Conservation (phyloP, 2,329 filamentous ascomycete genomes). For the Cladosporium halotolerans region DNA sequence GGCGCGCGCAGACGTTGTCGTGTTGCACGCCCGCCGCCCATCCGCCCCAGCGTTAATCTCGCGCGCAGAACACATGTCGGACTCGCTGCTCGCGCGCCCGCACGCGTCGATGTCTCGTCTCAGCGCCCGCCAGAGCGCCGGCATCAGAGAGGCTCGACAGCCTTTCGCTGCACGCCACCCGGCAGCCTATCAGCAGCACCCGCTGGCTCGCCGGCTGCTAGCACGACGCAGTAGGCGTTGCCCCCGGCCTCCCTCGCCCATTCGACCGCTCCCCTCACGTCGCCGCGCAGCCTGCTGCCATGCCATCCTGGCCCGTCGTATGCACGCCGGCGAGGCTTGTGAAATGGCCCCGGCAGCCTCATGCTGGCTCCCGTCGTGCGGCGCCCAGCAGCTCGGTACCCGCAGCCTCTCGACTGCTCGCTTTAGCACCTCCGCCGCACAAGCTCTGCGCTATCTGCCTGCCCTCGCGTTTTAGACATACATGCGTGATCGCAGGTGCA, state of each 20-base stretch:
- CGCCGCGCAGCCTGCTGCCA: slow-evolving; percentile 2
- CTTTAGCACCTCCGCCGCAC: neutral
- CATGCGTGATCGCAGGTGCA: neutral
- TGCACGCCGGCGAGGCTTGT: neutral
- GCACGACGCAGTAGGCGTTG: neutral
- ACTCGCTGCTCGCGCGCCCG: neutral
- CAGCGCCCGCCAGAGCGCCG: too few species aligned
- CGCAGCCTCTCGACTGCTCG: slow-evolving; percentile 3
- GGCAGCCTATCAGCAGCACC: too few species aligned
- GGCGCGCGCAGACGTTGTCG: too few species aligned
- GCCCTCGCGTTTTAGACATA: slow-evolving; percentile 6
- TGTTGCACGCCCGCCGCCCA: neutral
- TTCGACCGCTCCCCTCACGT: neutral
- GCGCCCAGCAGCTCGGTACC: slow-evolving; percentile 9
- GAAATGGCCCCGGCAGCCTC: neutral
- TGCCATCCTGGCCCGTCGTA: slow-evolving; percentile 5
- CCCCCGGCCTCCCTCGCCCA: slow-evolving; percentile 1
- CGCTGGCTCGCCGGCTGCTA: neutral
- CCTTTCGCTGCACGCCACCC: too few species aligned
- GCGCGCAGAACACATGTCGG: neutral
- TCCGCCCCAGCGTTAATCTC: neutral
- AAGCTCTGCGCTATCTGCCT: slow-evolving; percentile 7
- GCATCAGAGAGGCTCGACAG: too few species aligned
- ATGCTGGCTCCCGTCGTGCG: neutral
- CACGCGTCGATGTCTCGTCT: slow-evolving; percentile 5